Evolutionary conservation across 163 green algal genomes (phyloP).

Genomic region (Volvox carteri): DNA sequence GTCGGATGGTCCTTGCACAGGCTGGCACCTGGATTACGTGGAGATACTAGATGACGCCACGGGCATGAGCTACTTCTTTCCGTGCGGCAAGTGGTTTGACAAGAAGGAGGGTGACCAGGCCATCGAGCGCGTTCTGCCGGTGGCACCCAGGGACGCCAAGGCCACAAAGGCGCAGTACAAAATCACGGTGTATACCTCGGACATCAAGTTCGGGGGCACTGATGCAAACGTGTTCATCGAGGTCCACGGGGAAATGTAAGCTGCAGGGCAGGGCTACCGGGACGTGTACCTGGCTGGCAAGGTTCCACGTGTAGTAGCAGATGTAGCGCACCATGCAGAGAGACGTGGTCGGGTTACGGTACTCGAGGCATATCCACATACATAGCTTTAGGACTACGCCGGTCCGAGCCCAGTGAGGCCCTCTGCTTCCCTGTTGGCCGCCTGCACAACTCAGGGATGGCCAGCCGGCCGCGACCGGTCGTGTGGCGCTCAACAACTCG

Average conservation of each 20-base stretch:
- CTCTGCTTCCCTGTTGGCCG: too few relatives aligned
- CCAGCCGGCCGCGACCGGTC: slow-evolving; percentile 42
- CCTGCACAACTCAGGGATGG: slow-evolving; percentile 59
- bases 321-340: background rate
- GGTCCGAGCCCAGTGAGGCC: too few relatives aligned
- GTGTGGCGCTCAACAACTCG: slow-evolving; percentile 58
- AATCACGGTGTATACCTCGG: slow-evolving; percentile 67
- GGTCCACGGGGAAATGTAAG: slow-evolving; percentile 66
- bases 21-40: slow-evolving; percentile 77
- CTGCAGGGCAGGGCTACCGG: background rate
- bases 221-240: slow-evolving; percentile 79
- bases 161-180: slow-evolving; percentile 65
- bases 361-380: too few relatives aligned
- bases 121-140: slow-evolving; percentile 62
- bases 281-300: background rate
- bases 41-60: slow-evolving; percentile 66
- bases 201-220: slow-evolving; percentile 76
- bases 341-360: too few relatives aligned
- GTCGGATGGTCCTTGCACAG: too few relatives aligned
- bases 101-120: slow-evolving; percentile 59
- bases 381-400: background rate
- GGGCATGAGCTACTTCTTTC: slow-evolving; percentile 70
- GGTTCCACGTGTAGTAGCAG: too few relatives aligned
- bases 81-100: slow-evolving; percentile 76
- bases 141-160: slow-evolving; percentile 55